Base-by-base conservation (phyloP, 257 asterid genomes). In the Verbascum thapsus region DNA sequence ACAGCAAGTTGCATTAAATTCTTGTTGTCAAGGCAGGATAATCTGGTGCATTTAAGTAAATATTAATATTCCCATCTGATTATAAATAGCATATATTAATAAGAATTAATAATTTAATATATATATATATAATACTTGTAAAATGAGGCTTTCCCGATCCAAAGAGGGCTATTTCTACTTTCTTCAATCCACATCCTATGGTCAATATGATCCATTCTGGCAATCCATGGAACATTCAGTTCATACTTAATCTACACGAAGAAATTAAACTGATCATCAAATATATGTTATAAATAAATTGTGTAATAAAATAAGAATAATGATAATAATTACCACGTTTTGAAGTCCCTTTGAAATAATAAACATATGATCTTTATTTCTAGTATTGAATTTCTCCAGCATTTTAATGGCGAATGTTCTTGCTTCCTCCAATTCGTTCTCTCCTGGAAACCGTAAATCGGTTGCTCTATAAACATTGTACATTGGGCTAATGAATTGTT, bases 141-240 rank as follows among this genome's bases (percentile, higher is more conserved):
- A 72, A 65, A 74, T 17, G 88, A 71, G 30, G 77, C 72, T 59
- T 76, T 83, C 42, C 76, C 86, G 7, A 54, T 30, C 77, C 74
- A 67, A 4, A 61, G 52, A 22, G 76, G 76, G 49, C 67, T 54
- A 22, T 10, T 51, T 60, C 61, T 63, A 48, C 44, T 63, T 55
- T 76, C 79, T 73, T 86, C 95, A 15, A 86, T 86, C 87, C 91
- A 86, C 48, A 69, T 69, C 56, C 91, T 74, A 10, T 83, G 85
- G 42, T 79, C 80, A 50, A 80, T 82, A 23, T 74, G 88, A 68
- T 86, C 91, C 20, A 83, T 54, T 3, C 91, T 80, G 70, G 84
- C 76, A 34, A 51, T 30, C 95, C 95, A 86, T 3, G 88, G 87
- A 39, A 66, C 62, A 35, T 20, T 22, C 70, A 86, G 8, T 65